Base-by-base conservation (phyloP, 805 yeast species). In the Candida xyloterini region DNA sequence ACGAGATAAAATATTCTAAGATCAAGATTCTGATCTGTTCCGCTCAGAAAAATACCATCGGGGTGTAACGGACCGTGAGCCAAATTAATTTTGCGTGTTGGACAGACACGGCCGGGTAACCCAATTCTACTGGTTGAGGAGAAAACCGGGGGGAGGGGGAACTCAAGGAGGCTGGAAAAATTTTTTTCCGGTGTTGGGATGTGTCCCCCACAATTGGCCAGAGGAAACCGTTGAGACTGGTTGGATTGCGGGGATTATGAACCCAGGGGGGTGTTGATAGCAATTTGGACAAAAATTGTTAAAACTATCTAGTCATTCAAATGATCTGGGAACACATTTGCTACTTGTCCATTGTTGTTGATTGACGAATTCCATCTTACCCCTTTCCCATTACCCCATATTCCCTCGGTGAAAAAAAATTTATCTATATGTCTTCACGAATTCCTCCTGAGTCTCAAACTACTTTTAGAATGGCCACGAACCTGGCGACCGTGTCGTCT, bases 401-500 rank as follows among this genome's bases (percentile, higher is more conserved):
- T 31, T 38, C 28, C 25, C 23, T 22, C 23, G 29, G 28, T 32
- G 42, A 27, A 38, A 38, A 35, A n/a, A 38, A 38, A 38, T 30
- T 31, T 38, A 18, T 30, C 28, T 38, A 10, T 22, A 54, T 54
- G 59, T 27, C 56, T 15, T 43, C 57, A 10, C 48, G 53, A 42
- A 51, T 56, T 24, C 60, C 60, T 25, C 52, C 57, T 10, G 60
- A 51, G 27, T 46, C 50, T 36, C 56, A 52, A 42, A 53, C 55
- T 11, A 56, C 59, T 7, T 56, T 56, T 30, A 53, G 59, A 44
- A 56, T 56, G 61, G 56, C 61, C 30, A 51, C 59, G 4, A 52
- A 43, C 21, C 30, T 44, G 15, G 27, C 38, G 7, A 24, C 26
- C 27, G 28, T 30, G 22, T 26, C 34, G 25, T 14, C 25, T 30